Evolutionary conservation across 1,139 yeast species (phyloP), one percentile per base, ranked within the genome.

Genomic region (Magnusiomyces fungicola): DNA sequence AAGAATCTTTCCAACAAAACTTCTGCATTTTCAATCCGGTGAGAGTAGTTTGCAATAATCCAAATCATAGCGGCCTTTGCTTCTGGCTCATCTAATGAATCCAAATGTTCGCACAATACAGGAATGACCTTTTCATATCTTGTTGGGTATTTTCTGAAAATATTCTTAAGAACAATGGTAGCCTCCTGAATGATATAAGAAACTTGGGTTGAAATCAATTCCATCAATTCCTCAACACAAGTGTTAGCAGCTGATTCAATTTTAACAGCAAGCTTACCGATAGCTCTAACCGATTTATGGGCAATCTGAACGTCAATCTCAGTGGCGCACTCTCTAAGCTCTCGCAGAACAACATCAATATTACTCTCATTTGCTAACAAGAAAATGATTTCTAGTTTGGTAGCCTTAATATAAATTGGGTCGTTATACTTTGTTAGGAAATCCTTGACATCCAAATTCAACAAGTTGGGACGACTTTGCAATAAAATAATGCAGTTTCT

Each of bases 291-390:
- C 0, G 97, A 88, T 59, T 88, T 87, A 49, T 95, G 71, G 1
- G 94, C 87, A 81, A 87, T 85, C 50, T 86, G 83, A 9, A 83
- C 78, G 63, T 88, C 96, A 30, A 87, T 83, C 58, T 87, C 95
- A 0, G 90, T 78, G 3, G 95, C 94, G 63, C 89, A 88, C 59
- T 86, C 95, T 56, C 82, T 85, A 43, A 90, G 68, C 61, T 90
- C 97, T 24, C 79, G 70, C 44, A 89, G 68, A 0, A 90, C 92
- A 24, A 74, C 69, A 12, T 69, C 71, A 43, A 84, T 74, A 56
- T 85, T 88, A 2, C 64, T 56, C 50, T 79, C 82, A 56, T 79
- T 76, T 1, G 97, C 95, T 45, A 90, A 69, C 33, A 88, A 69
- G 60, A 85, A 88, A 27, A 90, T 80, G 50, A 92, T 84, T 61